These are phyloP conservation scores for Diaporthe sp. DNA, from an alignment of 2,329 filamentous ascomycete genomes.

Conservation along the genomic window DNA sequence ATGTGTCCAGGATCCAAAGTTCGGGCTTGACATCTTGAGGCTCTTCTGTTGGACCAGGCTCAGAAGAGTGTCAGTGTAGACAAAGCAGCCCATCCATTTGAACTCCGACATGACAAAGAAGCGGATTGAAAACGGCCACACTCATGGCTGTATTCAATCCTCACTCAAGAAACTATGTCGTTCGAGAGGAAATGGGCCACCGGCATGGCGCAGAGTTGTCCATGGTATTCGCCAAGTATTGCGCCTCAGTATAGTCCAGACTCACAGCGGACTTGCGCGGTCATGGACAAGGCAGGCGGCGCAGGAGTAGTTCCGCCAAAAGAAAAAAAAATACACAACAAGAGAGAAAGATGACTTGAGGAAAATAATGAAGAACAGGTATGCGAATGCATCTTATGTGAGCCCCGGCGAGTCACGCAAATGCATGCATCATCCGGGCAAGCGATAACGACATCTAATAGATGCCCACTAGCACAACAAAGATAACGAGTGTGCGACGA, in stretches of 20 bases:
- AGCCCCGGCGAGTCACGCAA: constrained; percentile 13
- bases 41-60: not conserved
- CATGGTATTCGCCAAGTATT: not conserved
- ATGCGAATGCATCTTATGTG: constrained; percentile 7
- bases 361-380: not conserved
- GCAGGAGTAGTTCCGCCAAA: not conserved
- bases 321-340: not conserved
- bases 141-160: not conserved
- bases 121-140: constrained; percentile 16
- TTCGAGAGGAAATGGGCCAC: not conserved
- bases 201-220: not conserved
- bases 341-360: too few species aligned
- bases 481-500: constrained; percentile 30
- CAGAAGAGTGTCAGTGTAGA: not conserved
- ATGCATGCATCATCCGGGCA: constrained; percentile 33
- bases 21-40: not conserved
- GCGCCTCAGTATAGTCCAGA: not conserved
- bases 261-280: not conserved
- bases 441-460: constrained; percentile 38
- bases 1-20: not conserved
- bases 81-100: constrained; percentile 12
- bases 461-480: not conserved
- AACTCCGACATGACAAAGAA: constrained; percentile 13
- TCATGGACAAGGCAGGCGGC: not conserved
- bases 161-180: not conserved